Evolutionary conservation across 768 basidiomycete species (phyloP), one percentile per base, ranked within the genome.

Genomic region (Mycena pura): DNA sequence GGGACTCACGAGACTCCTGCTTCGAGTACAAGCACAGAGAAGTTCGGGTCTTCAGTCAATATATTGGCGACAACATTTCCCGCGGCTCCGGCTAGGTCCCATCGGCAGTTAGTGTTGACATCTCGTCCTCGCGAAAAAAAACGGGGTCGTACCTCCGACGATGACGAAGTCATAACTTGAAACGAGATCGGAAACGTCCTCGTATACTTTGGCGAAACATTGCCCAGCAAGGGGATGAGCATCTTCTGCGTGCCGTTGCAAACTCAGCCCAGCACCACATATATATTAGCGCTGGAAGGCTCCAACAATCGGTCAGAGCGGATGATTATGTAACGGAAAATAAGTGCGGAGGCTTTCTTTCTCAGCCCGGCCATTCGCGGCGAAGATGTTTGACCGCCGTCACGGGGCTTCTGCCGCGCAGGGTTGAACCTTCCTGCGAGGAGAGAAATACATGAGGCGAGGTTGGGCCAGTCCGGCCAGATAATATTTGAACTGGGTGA

Each of bases 11-110:
- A n/a, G n/a, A n/a, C n/a, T n/a, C n/a, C n/a, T n/a, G n/a, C n/a
- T n/a, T n/a, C n/a, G n/a, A n/a, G n/a, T n/a, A n/a, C n/a, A n/a
- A n/a, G n/a, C n/a, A n/a, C n/a, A n/a, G n/a, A n/a, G n/a, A n/a
- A n/a, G n/a, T n/a, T n/a, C n/a, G n/a, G n/a, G n/a, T n/a, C 55
- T 34, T 73, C 71, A 6, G 66, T 65, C n/a, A 73, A 65, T n/a
- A 68, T 59, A 48, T 66, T 71, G 7, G 71, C 71, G 19, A 72
- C 51, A 8, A 71, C 71, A 52, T 64, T 68, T 50, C 71, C 72
- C 38, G 71, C 68, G 46, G 62, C 59, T 43, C 75, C 79, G 74
- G 57, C 50, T 63, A 43, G 36, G 19, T 17, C 36, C 8, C 31
- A 5, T 21, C 11, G 63, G 22, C 60, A 19, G 59, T 27, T n/a